Conservation (phyloP, 2,329 filamentous ascomycete species). For the Colletotrichum gloeosporioides region DNA sequence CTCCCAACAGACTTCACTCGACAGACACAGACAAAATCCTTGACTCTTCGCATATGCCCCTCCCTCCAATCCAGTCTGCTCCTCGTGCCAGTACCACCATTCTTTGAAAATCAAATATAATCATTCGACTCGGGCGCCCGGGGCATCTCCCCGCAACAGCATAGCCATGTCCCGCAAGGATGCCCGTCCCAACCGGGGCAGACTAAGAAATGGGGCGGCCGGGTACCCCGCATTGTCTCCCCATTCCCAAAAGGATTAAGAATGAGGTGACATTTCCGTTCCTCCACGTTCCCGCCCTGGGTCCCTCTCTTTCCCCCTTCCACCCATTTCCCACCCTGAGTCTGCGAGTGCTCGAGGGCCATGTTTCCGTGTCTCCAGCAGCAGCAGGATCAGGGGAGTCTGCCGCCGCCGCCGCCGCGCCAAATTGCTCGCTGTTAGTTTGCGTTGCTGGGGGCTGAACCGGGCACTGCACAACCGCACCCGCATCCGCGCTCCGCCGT, state of each 20-base stretch:
- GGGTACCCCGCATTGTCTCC: conserved; percentile 18
- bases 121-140: not conserved
- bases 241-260: conserved; percentile 19
- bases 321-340: not conserved
- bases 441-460: not conserved
- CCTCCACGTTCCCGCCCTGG: conserved; percentile 1
- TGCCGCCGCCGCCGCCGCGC: not conserved
- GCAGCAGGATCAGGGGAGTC: conserved; percentile 15
- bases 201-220: not conserved
- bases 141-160: not conserved
- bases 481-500: not conserved
- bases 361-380: conserved; percentile 18
- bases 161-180: not conserved
- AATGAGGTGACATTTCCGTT: conserved; percentile 20
- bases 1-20: not conserved
- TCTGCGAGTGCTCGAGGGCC: not conserved
- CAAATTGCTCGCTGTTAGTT: not conserved
- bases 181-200: not conserved
- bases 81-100: not conserved
- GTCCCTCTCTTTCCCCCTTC: not conserved
- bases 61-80: not conserved
- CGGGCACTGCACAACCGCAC: not conserved
- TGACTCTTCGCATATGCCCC: not conserved
- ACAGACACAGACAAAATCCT: not conserved
- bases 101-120: not conserved